A percentile compares a stretch with the other conserved stretches of the same genome.
Evolutionary conservation across 352 stramenopile species (phyloP).

Genomic region (Hyphochytrium catenoides): DNA sequence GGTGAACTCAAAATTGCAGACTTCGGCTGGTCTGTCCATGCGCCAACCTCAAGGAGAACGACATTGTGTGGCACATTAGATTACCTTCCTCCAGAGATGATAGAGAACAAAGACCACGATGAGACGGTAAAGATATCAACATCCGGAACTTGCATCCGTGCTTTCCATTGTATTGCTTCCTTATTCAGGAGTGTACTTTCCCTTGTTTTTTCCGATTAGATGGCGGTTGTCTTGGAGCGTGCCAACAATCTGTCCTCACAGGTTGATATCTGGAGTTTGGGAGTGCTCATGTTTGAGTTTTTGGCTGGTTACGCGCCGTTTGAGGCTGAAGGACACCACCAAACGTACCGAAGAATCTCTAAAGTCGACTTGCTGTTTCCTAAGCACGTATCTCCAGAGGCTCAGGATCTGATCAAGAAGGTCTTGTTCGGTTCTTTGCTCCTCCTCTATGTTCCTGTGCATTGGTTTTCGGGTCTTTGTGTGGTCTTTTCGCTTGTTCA

Average conservation of each 20-base stretch:
- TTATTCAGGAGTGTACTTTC: too few species aligned
- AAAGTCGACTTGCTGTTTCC: constrained; percentile 90
- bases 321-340: constrained; percentile 78
- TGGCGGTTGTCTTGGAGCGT: background rate
- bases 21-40: constrained; percentile 98
- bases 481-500: too few species aligned
- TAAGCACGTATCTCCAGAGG: constrained; percentile 59
- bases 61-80: constrained; percentile 98
- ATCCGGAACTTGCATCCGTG: too few species aligned
- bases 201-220: background rate
- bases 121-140: constrained; percentile 52
- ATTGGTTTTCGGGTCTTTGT: background rate
- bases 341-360: constrained; percentile 91
- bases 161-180: too few species aligned
- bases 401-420: constrained; percentile 77
- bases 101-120: constrained; percentile 91
- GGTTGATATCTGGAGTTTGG: constrained; percentile 92
- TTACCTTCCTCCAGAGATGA: constrained; percentile 98
- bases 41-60: constrained; percentile 79
- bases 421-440: constrained; percentile 18
- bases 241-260: constrained; percentile 1
- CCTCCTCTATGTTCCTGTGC: background rate
- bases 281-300: constrained; percentile 97
- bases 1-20: constrained; percentile 98
- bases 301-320: constrained; percentile 91